These are phyloP conservation scores for Solanum corneliomulleri DNA, from an alignment of 257 asterid genomes.

Conservation along the genomic window DNA sequence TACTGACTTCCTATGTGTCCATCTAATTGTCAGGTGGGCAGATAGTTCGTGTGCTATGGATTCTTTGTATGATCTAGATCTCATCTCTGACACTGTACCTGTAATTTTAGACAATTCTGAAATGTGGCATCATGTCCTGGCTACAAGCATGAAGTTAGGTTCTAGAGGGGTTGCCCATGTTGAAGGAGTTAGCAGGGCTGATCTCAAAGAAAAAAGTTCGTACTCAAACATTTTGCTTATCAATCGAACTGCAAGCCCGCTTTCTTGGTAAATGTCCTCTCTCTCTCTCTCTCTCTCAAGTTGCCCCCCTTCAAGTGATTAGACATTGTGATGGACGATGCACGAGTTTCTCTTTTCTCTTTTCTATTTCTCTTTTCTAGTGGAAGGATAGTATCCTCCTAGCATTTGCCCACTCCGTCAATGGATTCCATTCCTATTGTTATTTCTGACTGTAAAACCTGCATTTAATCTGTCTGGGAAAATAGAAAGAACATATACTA, in stretches of 20 bases:
- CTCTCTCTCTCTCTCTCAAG: neutral
- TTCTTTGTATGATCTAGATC: slow-evolving; percentile 75
- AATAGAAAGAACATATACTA: neutral
- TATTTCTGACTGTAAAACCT: neutral
- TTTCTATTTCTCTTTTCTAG: neutral
- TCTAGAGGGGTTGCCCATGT: slow-evolving; percentile 78
- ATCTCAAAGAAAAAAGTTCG: slow-evolving; percentile 41
- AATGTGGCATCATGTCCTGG: slow-evolving; percentile 70
- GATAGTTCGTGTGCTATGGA: slow-evolving; percentile 67
- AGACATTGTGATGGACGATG: neutral
- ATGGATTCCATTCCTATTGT: neutral
- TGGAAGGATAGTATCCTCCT: neutral
- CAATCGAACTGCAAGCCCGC: slow-evolving; percentile 89
- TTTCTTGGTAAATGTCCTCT: slow-evolving; percentile 53
- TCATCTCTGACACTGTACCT: slow-evolving; percentile 65
- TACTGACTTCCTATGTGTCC: neutral
- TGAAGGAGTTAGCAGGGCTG: slow-evolving; percentile 60
- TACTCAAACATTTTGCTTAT: slow-evolving; percentile 72
- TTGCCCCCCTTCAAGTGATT: neutral
- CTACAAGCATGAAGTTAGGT: slow-evolving; percentile 89
- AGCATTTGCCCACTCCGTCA: neutral
- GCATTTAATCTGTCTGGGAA: neutral
- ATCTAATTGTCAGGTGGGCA: slow-evolving; percentile 51
- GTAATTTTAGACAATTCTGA: slow-evolving; percentile 82
- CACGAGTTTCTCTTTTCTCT: neutral